A percentile compares a stretch with the other conserved stretches of the same genome.
These are phyloP conservation scores for Penicillium olsonii DNA, from an alignment of 2,329 filamentous ascomycete genomes.

Conservation along the genomic window DNA sequence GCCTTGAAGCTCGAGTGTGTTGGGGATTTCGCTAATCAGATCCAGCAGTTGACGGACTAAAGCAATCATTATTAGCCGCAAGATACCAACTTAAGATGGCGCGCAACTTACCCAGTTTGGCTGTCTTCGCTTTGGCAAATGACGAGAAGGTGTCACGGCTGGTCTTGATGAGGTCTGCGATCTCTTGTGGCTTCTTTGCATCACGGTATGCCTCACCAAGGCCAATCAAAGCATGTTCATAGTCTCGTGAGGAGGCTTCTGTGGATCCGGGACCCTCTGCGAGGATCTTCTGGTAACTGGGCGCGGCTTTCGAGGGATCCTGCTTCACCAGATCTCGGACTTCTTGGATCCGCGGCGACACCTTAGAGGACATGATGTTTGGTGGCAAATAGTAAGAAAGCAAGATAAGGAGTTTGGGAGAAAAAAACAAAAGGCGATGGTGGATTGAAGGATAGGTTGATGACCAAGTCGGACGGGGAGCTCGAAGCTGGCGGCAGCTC, in stretches of 20 bases:
- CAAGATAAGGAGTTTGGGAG: neutral
- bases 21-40: conserved; percentile 88
- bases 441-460: conserved; percentile 20
- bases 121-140: conserved; percentile 98
- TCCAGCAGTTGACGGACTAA: conserved; percentile 94
- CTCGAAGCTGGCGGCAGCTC: conserved; percentile 32
- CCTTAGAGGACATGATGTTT: conserved; percentile 51
- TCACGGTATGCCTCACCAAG: conserved; percentile 92
- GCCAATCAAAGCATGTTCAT: conserved; percentile 83
- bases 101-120: conserved; percentile 77
- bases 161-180: conserved; percentile 86
- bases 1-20: conserved; percentile 92
- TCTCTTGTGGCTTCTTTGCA: conserved; percentile 73
- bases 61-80: neutral
- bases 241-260: conserved; percentile 85
- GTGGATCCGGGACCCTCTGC: conserved; percentile 80
- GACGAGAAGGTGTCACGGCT: conserved; percentile 89
- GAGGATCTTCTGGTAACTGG: conserved; percentile 86
- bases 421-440: conserved; percentile 8
- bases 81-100: neutral
- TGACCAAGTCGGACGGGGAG: conserved; percentile 22
- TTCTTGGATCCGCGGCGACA: conserved; percentile 74
- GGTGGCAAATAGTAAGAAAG: conserved; percentile 1
- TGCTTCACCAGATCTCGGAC: conserved; percentile 80
- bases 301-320: conserved; percentile 80